A percentile compares a stretch with the other conserved stretches of the same genome.
Evolutionary conservation across 371 early-diverging fungal species (phyloP).

Genomic region (Mortierella sp.): DNA sequence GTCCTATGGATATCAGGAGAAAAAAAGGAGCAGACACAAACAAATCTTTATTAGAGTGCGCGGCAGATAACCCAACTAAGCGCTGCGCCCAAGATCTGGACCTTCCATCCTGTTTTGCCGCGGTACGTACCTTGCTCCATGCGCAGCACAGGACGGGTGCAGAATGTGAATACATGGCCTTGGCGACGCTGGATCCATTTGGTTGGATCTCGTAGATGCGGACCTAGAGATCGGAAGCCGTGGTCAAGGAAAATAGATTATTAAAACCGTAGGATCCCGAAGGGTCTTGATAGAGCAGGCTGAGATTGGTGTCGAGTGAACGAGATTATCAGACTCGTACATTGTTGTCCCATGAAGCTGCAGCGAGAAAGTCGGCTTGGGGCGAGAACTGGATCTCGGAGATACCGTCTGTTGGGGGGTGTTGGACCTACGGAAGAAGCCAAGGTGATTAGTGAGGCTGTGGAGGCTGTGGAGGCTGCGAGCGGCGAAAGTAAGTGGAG

Average conservation of each 20-base stretch:
- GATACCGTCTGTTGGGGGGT: slow-evolving; percentile 86
- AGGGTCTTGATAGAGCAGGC: no score
- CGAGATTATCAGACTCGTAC: slow-evolving; percentile 58
- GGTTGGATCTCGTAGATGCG: slow-evolving; percentile 89
- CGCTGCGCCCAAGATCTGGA: no score
- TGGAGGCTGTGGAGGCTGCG: no score
- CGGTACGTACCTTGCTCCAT: slow-evolving; percentile 92
- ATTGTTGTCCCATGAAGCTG: slow-evolving; percentile 93
- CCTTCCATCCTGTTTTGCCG: slow-evolving; percentile 1
- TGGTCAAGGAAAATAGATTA: no score
- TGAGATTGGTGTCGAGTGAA: no score
- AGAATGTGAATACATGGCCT: slow-evolving; percentile 84
- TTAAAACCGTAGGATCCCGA: no score
- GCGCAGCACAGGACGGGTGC: slow-evolving; percentile 85
- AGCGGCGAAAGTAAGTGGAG: no score
- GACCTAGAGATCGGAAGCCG: slow-evolving; percentile 68
- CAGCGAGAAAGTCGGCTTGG: slow-evolving; percentile 85
- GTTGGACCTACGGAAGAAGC: slow-evolving; percentile 61
- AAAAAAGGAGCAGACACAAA: no score
- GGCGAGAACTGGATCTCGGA: slow-evolving; percentile 84
- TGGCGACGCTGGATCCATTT: slow-evolving; percentile 74
- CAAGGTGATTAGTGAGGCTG: not conserved
- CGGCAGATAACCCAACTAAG: no score
- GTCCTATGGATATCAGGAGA: slow-evolving; percentile 65
- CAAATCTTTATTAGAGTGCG: no score